Percentiles rank a stretch among this genome's conserved stretches.
phyloP scores from a whole-genome alignment of 495 filamentous ascomycete species.

The Aspergillus homomorphus region DNA sequence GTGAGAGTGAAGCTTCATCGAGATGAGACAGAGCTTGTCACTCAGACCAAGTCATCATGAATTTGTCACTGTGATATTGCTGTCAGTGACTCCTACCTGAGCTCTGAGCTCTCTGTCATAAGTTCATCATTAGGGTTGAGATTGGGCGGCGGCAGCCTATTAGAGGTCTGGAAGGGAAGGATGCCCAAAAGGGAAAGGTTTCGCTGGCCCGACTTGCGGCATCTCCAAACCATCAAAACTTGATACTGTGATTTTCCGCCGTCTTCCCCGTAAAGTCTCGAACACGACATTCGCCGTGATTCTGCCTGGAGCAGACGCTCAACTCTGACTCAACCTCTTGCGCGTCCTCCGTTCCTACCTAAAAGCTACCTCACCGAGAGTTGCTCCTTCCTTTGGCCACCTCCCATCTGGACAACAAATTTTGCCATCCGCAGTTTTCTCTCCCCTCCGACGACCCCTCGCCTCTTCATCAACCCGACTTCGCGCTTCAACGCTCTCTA shows the following conservation, averaged over 20 bases:
- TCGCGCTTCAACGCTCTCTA: conserved; percentile 16
- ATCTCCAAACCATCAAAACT: conserved; percentile 40
- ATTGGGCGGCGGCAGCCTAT: conserved; percentile 16
- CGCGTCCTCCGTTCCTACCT: conserved; percentile 10
- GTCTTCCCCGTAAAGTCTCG: conserved; percentile 4
- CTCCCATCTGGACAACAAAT: conserved; percentile 19
- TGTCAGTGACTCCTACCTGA: neutral
- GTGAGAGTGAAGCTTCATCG: neutral
- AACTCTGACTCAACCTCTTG: conserved; percentile 9
- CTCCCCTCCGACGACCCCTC: conserved; percentile 26
- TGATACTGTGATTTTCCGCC: conserved; percentile 25
- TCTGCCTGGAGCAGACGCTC: conserved; percentile 48
- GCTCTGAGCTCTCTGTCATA: neutral
- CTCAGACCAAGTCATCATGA: too few relatives aligned
- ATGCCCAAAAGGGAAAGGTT: conserved; percentile 42
- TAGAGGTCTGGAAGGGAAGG: conserved; percentile 17
- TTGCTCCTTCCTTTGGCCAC: conserved; percentile 32
- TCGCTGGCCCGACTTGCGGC: conserved; percentile 25
- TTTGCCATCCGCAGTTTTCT: conserved; percentile 28
- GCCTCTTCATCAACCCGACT: conserved; percentile 16
- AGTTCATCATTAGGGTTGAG: conserved; percentile 16
- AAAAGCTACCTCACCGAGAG: conserved; percentile 7
- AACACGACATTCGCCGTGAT: conserved; percentile 16
- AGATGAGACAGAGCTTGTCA: too few relatives aligned
- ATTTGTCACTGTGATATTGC: neutral